These are phyloP conservation scores for Epipyxis sp. DNA, from an alignment of 108 stramenopile species.

Conservation along the genomic window DNA sequence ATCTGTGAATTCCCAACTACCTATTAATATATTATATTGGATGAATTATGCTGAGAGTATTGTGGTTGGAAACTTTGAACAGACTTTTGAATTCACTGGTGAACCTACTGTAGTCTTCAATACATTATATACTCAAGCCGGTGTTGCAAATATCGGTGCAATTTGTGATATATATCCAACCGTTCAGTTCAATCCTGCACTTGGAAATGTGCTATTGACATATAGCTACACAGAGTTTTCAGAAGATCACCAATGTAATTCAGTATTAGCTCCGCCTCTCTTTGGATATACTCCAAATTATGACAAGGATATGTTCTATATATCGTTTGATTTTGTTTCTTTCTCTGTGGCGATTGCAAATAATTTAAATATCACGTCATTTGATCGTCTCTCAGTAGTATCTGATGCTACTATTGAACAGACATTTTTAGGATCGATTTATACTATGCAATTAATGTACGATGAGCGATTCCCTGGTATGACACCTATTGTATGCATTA, in stretches of 20 bases:
- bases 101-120: constrained; percentile 9
- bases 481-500: not conserved
- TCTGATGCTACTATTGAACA: not conserved
- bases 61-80: not conserved
- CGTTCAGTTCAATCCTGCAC: not conserved
- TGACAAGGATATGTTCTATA: not conserved
- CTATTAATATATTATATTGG: not conserved
- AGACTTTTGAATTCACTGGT: constrained; percentile 2
- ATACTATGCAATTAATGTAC: not conserved
- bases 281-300: not conserved
- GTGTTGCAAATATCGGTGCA: not conserved
- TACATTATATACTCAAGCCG: not conserved
- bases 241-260: too few relatives aligned
- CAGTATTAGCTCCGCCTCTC: too few relatives aligned
- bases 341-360: not conserved
- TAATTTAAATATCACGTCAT: not conserved
- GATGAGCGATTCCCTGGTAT: not conserved
- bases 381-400: not conserved
- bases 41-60: not conserved
- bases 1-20: not conserved
- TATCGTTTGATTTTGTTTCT: not conserved
- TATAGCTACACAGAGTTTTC: too few relatives aligned
- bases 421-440: not conserved
- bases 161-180: not conserved
- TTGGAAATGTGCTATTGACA: not conserved